Conservation (phyloP, 2,329 filamentous ascomycete genomes). For the Penicillium sp. region DNA sequence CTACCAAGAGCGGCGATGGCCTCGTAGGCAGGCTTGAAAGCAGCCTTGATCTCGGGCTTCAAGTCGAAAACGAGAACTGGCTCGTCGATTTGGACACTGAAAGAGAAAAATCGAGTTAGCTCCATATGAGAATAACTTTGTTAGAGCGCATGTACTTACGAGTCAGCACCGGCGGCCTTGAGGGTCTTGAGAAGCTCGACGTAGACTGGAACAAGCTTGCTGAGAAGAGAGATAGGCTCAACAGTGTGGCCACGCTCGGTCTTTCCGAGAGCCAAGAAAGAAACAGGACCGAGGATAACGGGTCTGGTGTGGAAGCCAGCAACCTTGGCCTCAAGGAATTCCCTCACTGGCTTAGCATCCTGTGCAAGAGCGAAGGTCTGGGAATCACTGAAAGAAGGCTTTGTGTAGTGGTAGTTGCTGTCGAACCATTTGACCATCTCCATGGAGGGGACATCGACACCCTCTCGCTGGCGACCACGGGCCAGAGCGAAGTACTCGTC, state of each 20-base stretch:
- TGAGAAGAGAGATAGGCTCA: constrained; percentile 87
- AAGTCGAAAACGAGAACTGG: constrained; percentile 95
- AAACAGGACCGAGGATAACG: constrained; percentile 91
- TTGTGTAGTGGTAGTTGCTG: constrained; percentile 99
- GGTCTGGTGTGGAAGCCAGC: constrained; percentile 90
- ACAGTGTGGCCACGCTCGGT: constrained; percentile 92
- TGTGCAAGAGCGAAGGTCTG: constrained; percentile 88
- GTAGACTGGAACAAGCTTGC: constrained; percentile 92
- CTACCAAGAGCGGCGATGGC: constrained; percentile 68
- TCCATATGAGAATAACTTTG: neutral
- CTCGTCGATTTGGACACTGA: constrained; percentile 94
- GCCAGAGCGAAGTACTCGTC: constrained; percentile 99
- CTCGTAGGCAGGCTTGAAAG: constrained; percentile 97
- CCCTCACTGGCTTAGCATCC: constrained; percentile 86
- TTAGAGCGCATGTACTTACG: constrained; percentile 2
- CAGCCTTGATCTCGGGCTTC: constrained; percentile 81
- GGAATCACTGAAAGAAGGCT: constrained; percentile 95
- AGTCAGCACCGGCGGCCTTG: constrained; percentile 90
- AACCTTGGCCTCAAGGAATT: constrained; percentile 98
- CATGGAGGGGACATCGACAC: constrained; percentile 37
- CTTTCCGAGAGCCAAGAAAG: constrained; percentile 97
- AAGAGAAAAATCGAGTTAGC: neutral
- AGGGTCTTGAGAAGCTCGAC: constrained; percentile 88
- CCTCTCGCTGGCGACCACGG: constrained; percentile 92
- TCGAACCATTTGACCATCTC: constrained; percentile 99